Conservation (phyloP, 2,329 filamentous ascomycete species). For the Nakataea oryzae region DNA sequence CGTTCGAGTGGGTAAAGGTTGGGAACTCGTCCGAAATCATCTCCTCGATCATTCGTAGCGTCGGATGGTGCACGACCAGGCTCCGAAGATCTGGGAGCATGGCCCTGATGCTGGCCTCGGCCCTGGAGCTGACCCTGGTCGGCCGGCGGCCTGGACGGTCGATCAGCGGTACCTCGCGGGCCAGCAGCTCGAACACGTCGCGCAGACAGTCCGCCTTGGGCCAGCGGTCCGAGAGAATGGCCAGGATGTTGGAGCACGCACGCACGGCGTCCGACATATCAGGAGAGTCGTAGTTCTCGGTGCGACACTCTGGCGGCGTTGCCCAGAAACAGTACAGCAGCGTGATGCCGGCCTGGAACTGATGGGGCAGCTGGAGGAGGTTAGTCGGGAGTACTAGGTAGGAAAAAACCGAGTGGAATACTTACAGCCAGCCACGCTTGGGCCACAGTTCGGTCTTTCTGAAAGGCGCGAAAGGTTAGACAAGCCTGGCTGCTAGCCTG, state of each 20-base stretch:
- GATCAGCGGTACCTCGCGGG: slow-evolving; percentile 12
- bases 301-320: slow-evolving; percentile 18
- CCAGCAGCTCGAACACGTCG: slow-evolving; percentile 22
- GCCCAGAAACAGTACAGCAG: slow-evolving; percentile 25
- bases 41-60: slow-evolving; percentile 10
- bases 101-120: not conserved
- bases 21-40: slow-evolving; percentile 8
- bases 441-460: slow-evolving; percentile 15
- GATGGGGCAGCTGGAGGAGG: slow-evolving; percentile 10
- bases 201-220: slow-evolving; percentile 20
- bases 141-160: slow-evolving; percentile 5
- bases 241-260: slow-evolving; percentile 23
- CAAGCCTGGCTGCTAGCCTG: slow-evolving; percentile 17
- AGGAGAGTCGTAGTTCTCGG: slow-evolving; percentile 15
- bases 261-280: slow-evolving; percentile 22
- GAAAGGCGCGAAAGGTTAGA: slow-evolving; percentile 17
- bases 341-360: slow-evolving; percentile 23
- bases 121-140: slow-evolving; percentile 1
- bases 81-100: not conserved
- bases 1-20: not conserved
- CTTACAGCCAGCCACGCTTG: slow-evolving; percentile 15
- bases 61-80: slow-evolving; percentile 9
- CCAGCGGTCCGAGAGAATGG: slow-evolving; percentile 24
- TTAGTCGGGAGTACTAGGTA: not conserved
- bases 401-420: not conserved